Base-by-base conservation (phyloP, 1,284 basidiomycete genomes). In the Sporisorium exsertum region DNA sequence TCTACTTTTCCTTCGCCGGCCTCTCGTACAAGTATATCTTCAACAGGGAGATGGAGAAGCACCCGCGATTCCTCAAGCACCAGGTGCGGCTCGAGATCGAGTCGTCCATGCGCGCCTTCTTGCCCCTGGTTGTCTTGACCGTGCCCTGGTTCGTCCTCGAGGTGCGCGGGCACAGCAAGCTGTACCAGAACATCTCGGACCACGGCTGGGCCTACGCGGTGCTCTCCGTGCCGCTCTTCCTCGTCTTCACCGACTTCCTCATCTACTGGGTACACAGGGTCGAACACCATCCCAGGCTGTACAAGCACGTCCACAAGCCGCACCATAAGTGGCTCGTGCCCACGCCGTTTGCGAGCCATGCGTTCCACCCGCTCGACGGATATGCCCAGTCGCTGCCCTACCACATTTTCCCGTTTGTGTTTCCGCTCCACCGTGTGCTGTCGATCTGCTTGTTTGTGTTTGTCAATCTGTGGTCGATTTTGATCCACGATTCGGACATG, bases 301-400 rank as follows among this genome's bases (percentile, higher is more conserved):
- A 99, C 89, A 98, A 96, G 87, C 88, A 89, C 79, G 81, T 97
- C 56, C 95, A 97, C 87, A 97, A 97, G 80, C 94, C 95, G 0
- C 96, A 99, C 87, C 96, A 99, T 89, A 97, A 94, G 87, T 99
- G 97, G 97, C 89, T 98, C 79, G 94, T 99, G 64, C 95, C 96
- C 7, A 97, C 96, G 0, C 96, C 96, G 0, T 99, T 93, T 81
- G 94, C 97, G 26, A 95, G 95, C 37, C 92, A 97, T 85, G 96
- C 96, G 0, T 99, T 99, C 91, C 95, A 99, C 87, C 94, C 94
- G 0, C 86, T 98, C 22, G 96, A 99, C 86, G 96, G 96, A 2
- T 99, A 94, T 85, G 86, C 91, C 22, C 97, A 99, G 87, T 95
- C 94, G 12, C 85, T 98, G 6, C 96, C 96, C 2, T 98, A 99